These are phyloP conservation scores for Phoma herbarum DNA, from an alignment of 2,329 filamentous ascomycete species.

Conservation along the genomic window DNA sequence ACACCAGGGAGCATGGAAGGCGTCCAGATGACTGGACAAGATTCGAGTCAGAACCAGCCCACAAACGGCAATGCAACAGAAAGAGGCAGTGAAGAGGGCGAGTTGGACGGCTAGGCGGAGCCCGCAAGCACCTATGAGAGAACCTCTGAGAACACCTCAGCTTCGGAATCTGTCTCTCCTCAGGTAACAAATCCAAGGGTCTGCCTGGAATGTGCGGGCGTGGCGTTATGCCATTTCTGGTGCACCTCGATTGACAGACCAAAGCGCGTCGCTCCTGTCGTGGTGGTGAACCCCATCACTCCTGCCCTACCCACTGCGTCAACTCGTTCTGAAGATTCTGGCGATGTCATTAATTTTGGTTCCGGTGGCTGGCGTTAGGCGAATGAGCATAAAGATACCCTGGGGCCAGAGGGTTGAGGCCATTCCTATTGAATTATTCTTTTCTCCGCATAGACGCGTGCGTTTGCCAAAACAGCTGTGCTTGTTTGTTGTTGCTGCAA, in stretches of 20 bases:
- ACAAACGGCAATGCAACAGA: conserved; percentile 38
- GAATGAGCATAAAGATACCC: conserved; percentile 26
- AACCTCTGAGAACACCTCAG: conserved; percentile 4
- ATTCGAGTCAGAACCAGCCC: conserved; percentile 30
- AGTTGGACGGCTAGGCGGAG: conserved; percentile 52
- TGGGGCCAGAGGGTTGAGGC: conserved; percentile 20
- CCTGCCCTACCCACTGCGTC: neutral
- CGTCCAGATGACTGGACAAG: conserved; percentile 29
- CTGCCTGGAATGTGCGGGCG: conserved; percentile 1
- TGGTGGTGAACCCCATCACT: neutral
- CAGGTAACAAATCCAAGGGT: neutral
- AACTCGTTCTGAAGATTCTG: neutral
- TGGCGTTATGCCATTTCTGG: conserved; percentile 6
- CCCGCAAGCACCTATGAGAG: conserved; percentile 8
- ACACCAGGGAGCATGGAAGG: conserved; percentile 42
- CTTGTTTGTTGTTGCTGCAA: neutral
- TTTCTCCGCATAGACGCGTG: neutral
- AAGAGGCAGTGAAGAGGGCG: conserved; percentile 57
- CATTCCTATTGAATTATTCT: conserved; percentile 5
- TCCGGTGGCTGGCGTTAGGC: conserved; percentile 19
- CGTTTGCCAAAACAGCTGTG: neutral
- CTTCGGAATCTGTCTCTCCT: neutral
- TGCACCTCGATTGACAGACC: neutral
- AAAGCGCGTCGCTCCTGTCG: neutral
- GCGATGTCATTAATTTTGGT: conserved; percentile 13